Evolutionary conservation across 73 alveolate species (phyloP).

Genomic region (Paramecium pentaurelia): DNA sequence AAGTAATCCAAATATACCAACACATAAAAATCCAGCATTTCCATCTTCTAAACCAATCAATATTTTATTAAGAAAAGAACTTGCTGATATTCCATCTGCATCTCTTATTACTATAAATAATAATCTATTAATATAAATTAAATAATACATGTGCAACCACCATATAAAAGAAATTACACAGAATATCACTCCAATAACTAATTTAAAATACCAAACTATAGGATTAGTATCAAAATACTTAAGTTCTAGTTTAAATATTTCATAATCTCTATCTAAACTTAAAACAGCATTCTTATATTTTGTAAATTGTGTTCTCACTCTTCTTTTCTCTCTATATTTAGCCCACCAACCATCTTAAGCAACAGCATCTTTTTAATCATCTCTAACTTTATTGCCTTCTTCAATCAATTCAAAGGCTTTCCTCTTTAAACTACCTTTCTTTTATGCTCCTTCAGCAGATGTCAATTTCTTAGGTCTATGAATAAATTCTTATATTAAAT

Average conservation of each 20-base stretch:
- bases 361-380: slow-evolving; percentile 14
- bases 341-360: slow-evolving; percentile 53
- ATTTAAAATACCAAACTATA: slow-evolving; percentile 57
- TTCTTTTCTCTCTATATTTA: slow-evolving; percentile 58
- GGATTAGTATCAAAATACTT: slow-evolving; percentile 67
- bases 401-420: slow-evolving; percentile 65
- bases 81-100: slow-evolving; percentile 66
- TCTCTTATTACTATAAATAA: slow-evolving; percentile 36
- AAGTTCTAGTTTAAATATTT: slow-evolving; percentile 56
- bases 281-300: slow-evolving; percentile 57
- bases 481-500: slow-evolving; percentile 70
- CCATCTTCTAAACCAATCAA: slow-evolving; percentile 72
- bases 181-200: slow-evolving; percentile 64
- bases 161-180: slow-evolving; percentile 63
- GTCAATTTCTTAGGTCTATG: slow-evolving; percentile 73
- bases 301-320: background rate
- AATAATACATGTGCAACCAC: slow-evolving; percentile 70
- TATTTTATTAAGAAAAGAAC: slow-evolving; percentile 75
- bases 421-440: slow-evolving; percentile 61
- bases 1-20: slow-evolving; percentile 69
- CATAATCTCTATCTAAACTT: slow-evolving; percentile 63
- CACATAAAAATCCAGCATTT: slow-evolving; percentile 70
- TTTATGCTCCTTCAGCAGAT: slow-evolving; percentile 59
- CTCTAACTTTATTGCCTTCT: slow-evolving; percentile 42
- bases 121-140: background rate